Base-by-base conservation (phyloP, 495 filamentous ascomycete genomes). In the Tricharina praecox region DNA sequence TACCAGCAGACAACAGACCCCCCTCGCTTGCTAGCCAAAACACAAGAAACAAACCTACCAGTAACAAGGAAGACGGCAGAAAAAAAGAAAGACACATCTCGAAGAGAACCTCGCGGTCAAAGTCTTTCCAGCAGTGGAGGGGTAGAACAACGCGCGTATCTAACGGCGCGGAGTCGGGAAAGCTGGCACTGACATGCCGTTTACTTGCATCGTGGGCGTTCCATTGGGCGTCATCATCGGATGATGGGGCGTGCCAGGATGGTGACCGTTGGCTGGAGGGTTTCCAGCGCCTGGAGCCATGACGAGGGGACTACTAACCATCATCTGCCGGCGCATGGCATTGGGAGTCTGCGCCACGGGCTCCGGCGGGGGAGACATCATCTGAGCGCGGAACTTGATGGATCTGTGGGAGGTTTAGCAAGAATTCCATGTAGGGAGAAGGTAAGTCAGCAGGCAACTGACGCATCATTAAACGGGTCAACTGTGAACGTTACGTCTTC, bases 351-450 rank as follows among this genome's bases (percentile, higher is more conserved):
- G 34, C 16, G 15, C 7, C 7, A 37, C 8, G 20, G 21, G 23
- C 11, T 61, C 58, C 18, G 51, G 53, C 26, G 58, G 58, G 2
- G 58, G 58, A 4, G 58, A 61, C 34, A 61, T 48, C 48, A 61
- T 45, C 11, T 58, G 50, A 4, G 58, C 53, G 24, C 58, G 53
- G 35, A 54, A 61, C 48, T 52, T 55, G 42, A 60, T 61, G 39
- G 54, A 53, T 30, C 57, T 60, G 32, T 34, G 32, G 21, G 9
- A 50, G 16, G 13, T 23, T 51, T 34, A 49, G 35, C 23, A 41
- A 23, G n/a, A 18, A 46, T 35, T 26, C 28, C 8, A 26, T 19
- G 10, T 20, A 15, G 15, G 7, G 32, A 1, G 24, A 19, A 7
- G 15, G 13, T 8, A 15, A 23, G 33, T 20, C 1, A 34, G 49